Conservation (phyloP, 2,329 filamentous ascomycete species). For the Xylaria sp. region DNA sequence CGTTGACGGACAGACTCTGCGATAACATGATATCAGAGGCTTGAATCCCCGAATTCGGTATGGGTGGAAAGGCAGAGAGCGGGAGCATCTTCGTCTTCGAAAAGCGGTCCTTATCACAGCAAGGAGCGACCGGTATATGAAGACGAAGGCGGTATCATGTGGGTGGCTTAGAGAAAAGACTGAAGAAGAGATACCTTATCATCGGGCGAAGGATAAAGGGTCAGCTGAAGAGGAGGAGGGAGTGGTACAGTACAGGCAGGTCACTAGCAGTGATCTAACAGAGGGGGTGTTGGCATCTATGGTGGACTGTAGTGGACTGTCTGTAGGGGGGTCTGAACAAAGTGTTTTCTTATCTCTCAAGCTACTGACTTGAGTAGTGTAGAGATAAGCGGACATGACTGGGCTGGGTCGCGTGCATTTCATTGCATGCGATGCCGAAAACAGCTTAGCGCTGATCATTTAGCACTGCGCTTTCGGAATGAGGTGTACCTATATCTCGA, state of each 20-base stretch:
- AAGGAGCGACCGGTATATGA: constrained; percentile 19
- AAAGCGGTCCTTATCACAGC: constrained; percentile 7
- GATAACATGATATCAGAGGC: constrained; percentile 47
- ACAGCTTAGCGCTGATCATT: constrained; percentile 39
- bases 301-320: not conserved
- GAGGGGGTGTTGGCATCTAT: constrained; percentile 2
- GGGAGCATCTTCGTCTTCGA: constrained; percentile 17
- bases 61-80: constrained; percentile 24
- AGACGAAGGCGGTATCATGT: constrained; percentile 26
- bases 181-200: constrained; percentile 8
- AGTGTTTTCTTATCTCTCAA: constrained; percentile 33
- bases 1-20: constrained; percentile 54
- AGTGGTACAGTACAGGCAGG: not conserved
- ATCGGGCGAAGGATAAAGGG: constrained; percentile 17
- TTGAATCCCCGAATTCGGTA: constrained; percentile 12
- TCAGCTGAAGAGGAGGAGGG: constrained; percentile 27
- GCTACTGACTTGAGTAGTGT: not conserved
- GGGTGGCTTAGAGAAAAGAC: constrained; percentile 10
- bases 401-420: not conserved
- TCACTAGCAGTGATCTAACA: not conserved
- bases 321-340: not conserved
- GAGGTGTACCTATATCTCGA: not conserved
- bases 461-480: not conserved
- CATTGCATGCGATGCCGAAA: constrained; percentile 31
- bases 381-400: constrained; percentile 42